Base-by-base conservation (phyloP, 1,139 yeast species). In the Debaryomycetaceae sp. region DNA sequence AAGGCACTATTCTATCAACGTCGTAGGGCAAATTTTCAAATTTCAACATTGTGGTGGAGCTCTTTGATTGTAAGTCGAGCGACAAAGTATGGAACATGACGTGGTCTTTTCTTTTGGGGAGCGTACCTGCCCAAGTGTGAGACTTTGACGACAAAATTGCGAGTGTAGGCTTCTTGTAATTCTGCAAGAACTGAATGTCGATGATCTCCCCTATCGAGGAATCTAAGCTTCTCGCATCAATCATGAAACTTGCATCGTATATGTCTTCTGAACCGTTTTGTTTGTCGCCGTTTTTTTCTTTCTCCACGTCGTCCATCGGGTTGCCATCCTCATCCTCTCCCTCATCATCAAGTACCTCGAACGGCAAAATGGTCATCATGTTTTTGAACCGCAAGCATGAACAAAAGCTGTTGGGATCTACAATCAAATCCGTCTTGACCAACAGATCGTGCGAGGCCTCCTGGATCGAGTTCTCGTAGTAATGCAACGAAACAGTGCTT, bases 401-500 rank as follows among this genome's bases (percentile, higher is more conserved):
- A 49, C 90, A 83, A 13, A 80, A 68, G 36, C 74, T 71, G 43
- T 72, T 72, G 1, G 96, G 91, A 47, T 89, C 97, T 0, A 85
- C 71, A 30, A 83, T 65, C 51, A 88, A 70, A 22, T 70, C 68
- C 0, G 89, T 68, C 6, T 70, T 60, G 5, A 70, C 58, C 43
- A 74, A 63, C 47, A 66, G 75, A 58, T 75, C 80, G 48, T 71
- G 72, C 37, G 81, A 80, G 45, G 72, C 61, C 45, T 70, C 75
- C 54, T 68, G 78, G 45, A 87, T 74, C 38, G 83, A 79, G 44
- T 81, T 79, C 58, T 91, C 98, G 62, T 91, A 93, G 61, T 80
- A 89, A 64, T 93, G 99, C 45, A 93, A 71, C 42, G 97, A 87
- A 4, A 82, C 76, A 0, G 97, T 89, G 17, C 78, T 70, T 11